phyloP scores from a whole-genome alignment of 1,139 yeast species.

The Magnusiomyces sp. region DNA sequence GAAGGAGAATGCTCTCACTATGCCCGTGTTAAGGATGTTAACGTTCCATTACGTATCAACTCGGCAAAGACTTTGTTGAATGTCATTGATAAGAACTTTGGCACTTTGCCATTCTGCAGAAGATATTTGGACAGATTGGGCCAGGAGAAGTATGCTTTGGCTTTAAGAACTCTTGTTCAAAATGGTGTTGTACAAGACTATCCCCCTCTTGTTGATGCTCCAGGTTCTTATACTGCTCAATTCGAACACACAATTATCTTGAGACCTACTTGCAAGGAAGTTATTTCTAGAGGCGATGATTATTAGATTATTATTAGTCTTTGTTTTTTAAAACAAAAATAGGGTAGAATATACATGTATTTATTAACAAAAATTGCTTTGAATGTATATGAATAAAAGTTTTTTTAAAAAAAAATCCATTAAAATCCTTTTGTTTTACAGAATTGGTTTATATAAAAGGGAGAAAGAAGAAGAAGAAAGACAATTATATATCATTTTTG shows the following conservation, averaged over 20 bases:
- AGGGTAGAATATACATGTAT: too few relatives aligned
- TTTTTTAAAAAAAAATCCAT: too few relatives aligned
- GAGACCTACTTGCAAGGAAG: conserved; percentile 89
- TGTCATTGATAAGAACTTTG: conserved; percentile 71
- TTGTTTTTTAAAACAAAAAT: too few relatives aligned
- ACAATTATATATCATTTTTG: too few relatives aligned
- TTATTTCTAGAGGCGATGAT: conserved; percentile 91
- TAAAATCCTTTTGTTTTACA: neutral
- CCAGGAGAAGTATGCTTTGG: conserved; percentile 82
- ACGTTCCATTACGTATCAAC: conserved; percentile 46
- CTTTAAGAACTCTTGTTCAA: conserved; percentile 79
- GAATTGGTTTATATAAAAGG: neutral
- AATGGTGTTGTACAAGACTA: conserved; percentile 85
- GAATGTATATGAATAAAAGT: too few relatives aligned
- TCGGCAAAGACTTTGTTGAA: conserved; percentile 59
- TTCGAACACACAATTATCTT: conserved; percentile 87
- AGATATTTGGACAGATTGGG: conserved; percentile 87
- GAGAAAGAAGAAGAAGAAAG: neutral
- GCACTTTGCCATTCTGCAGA: conserved; percentile 94
- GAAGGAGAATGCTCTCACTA: conserved; percentile 95
- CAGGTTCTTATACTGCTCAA: conserved; percentile 92
- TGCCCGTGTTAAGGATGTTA: conserved; percentile 50
- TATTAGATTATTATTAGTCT: conserved; percentile 46
- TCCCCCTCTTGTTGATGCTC: conserved; percentile 86
- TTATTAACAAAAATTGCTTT: too few relatives aligned